These are phyloP conservation scores for Cyclanthera cordifolia DNA, from an alignment of 306 rosid species.

Conservation along the genomic window DNA sequence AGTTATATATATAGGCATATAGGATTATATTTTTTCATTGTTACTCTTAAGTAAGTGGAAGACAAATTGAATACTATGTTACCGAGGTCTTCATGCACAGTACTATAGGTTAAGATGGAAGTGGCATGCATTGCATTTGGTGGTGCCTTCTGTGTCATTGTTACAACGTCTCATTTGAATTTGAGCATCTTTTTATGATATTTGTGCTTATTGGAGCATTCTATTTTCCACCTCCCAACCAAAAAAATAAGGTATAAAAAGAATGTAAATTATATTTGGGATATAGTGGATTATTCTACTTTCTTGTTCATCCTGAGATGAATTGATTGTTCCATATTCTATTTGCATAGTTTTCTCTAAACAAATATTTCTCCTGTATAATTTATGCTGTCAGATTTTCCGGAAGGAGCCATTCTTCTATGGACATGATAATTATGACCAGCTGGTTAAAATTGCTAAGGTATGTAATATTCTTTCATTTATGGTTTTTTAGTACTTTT, in stretches of 20 bases:
- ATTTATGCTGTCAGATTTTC: constrained; percentile 32
- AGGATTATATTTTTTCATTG: background rate
- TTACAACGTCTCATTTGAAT: background rate
- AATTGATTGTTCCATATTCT: background rate
- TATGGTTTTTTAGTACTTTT: background rate
- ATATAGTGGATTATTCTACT: background rate
- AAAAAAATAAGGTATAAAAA: background rate
- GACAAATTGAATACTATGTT: background rate
- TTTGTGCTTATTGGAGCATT: background rate
- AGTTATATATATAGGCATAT: background rate
- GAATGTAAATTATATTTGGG: background rate
- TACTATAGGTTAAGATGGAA: background rate
- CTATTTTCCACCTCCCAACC: background rate
- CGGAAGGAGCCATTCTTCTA: constrained; percentile 94
- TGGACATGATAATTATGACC: constrained; percentile 82
- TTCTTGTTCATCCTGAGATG: background rate
- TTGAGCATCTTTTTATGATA: background rate
- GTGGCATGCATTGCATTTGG: background rate
- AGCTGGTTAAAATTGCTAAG: constrained; percentile 34
- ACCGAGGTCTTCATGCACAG: background rate
- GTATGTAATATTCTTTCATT: constrained; percentile 21
- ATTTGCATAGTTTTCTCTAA: background rate
- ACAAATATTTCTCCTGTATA: background rate
- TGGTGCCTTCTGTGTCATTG: background rate
- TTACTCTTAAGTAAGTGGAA: background rate